Evolutionary conservation across 2,329 filamentous ascomycete species (phyloP), one percentile per base, ranked within the genome.

Genomic region (Penicillium sp.): DNA sequence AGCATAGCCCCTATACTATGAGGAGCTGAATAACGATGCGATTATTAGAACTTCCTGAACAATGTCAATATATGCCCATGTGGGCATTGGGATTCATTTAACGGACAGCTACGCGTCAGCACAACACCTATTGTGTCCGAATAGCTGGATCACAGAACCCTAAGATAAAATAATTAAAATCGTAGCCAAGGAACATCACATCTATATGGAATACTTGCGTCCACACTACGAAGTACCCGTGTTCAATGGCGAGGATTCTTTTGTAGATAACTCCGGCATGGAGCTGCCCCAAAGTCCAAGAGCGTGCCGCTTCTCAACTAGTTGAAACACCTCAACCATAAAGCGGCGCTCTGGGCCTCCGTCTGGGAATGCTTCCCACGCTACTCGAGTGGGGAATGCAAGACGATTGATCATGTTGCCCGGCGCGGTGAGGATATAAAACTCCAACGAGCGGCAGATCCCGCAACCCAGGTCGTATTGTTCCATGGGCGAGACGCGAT

Each of bases 381-480:
- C 73, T 1, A 75, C 73, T 2, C 73, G 69, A 6, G 72, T 71
- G 2, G 73, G 64, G 35, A 75, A 74, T 1, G 72, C 73, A 12
- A 75, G 68, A 2, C 73, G 72, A 49, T 75, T 75, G 48, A 75
- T 75, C 73, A 75, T 75, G 52, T 75, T 75, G 1, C 73, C 73
- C 0, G 72, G 72, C 0, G 73, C 67, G 0, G 64, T 73, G 4
- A 70, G 59, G 10, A 75, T 70, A 53, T 75, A 75, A 59, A 65
- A 75, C 51, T 75, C 70, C 15, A 74, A 57, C 31, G 68, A 68
- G 23, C 73, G 72, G 49, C 70, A 73, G 51, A 75, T 75, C 3
- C 68, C 69, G 41, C 73, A 75, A 2, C 65, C 73, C 9, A 75
- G 55, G 5, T 64, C 65, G 31, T 75, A 75, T 51, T 74, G 71